These are phyloP conservation scores for Posidonia australis DNA, from an alignment of 106 monocot genomes.

Conservation along the genomic window DNA sequence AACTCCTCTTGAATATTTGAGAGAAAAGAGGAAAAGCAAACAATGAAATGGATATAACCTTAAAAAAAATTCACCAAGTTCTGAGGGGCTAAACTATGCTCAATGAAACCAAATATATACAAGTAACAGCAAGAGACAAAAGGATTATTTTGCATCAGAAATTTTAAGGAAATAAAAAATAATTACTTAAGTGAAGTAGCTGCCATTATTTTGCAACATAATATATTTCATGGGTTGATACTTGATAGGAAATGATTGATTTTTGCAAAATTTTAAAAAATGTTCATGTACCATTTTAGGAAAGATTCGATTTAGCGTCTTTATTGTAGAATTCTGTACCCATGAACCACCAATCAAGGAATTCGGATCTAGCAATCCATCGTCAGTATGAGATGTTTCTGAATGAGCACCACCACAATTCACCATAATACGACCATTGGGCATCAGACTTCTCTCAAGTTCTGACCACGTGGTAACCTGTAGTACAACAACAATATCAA, in stretches of 20 bases:
- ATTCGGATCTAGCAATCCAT: slow-evolving; percentile 1
- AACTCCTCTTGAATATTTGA: no score
- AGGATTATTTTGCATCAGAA: background rate
- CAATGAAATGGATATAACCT: background rate
- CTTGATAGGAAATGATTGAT: background rate
- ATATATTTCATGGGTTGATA: background rate
- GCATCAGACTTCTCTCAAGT: slow-evolving; percentile 68
- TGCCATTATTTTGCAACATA: background rate
- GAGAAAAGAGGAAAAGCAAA: no score
- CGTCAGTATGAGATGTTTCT: slow-evolving; percentile 16
- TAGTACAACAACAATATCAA: background rate
- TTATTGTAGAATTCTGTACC: slow-evolving; percentile 59
- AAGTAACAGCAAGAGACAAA: background rate
- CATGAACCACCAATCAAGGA: slow-evolving; percentile 27
- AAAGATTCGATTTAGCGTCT: slow-evolving; percentile 47
- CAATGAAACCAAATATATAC: no score
- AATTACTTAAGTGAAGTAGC: no score
- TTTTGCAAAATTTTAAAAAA: background rate
- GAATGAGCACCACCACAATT: slow-evolving; percentile 71
- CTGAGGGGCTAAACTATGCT: background rate
- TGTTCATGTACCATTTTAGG: slow-evolving; percentile 31
- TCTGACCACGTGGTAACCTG: slow-evolving; percentile 70
- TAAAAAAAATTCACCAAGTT: background rate
- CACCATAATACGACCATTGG: slow-evolving; percentile 73
- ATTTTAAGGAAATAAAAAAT: background rate